These are phyloP conservation scores for Chalciporus sp. DNA, from an alignment of 1,284 basidiomycete species.

Conservation along the genomic window DNA sequence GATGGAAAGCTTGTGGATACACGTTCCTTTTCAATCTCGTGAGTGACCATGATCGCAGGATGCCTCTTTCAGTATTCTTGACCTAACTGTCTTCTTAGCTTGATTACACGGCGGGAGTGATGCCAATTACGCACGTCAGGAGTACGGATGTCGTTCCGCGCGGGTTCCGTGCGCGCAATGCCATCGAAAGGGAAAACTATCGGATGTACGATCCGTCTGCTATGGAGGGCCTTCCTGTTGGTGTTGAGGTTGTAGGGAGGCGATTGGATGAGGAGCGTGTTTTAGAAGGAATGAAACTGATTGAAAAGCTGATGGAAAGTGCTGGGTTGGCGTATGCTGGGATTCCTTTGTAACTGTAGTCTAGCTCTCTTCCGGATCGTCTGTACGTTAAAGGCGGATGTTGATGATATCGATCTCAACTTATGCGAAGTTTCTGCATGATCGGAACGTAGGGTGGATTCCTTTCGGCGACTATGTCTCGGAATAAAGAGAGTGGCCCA, in stretches of 20 bases:
- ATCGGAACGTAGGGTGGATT: too few species aligned
- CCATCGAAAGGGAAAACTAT: slow-evolving; percentile 41
- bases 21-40: slow-evolving; percentile 49
- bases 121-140: slow-evolving; percentile 61
- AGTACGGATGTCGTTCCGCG: slow-evolving; percentile 42
- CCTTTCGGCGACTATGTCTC: too few species aligned
- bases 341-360: slow-evolving; percentile 21
- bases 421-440: too few species aligned
- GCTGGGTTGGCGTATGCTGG: slow-evolving; percentile 30
- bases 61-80: background rate
- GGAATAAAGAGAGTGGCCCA: too few species aligned
- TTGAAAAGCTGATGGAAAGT: slow-evolving; percentile 31
- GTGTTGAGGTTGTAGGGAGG: slow-evolving; percentile 62
- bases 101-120: slow-evolving; percentile 59
- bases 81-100: slow-evolving; percentile 36
- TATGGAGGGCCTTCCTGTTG: slow-evolving; percentile 70
- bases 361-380: too few species aligned
- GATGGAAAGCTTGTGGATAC: slow-evolving; percentile 45
- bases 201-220: slow-evolving; percentile 56
- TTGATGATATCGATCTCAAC: too few species aligned
- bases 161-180: slow-evolving; percentile 32
- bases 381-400: too few species aligned
- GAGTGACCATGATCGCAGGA: slow-evolving; percentile 10
- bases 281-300: slow-evolving; percentile 49
- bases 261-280: slow-evolving; percentile 67